These are phyloP conservation scores for Scheffersomyces ergatensis DNA, from an alignment of 805 yeast genomes.

Conservation along the genomic window DNA sequence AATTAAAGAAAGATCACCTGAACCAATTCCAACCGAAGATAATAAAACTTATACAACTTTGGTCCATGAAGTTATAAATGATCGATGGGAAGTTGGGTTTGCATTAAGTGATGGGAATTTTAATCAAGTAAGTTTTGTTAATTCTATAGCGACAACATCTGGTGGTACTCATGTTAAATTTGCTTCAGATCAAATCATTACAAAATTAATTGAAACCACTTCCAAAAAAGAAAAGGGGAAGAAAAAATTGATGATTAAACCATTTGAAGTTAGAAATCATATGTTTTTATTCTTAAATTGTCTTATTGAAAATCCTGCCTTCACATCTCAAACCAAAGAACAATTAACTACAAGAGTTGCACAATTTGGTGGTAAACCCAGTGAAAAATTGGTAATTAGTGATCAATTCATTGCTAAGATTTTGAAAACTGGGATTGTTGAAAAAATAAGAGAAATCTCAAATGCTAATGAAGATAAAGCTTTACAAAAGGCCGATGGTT, in stretches of 20 bases:
- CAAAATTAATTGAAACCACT: conserved; percentile 68
- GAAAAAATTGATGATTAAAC: conserved; percentile 69
- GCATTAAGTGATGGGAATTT: conserved; percentile 88
- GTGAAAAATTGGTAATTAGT: conserved; percentile 59
- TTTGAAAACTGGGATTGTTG: conserved; percentile 64
- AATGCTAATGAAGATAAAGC: conserved; percentile 86
- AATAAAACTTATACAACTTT: conserved; percentile 42
- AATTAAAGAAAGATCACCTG: conserved; percentile 50
- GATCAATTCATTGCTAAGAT: conserved; percentile 74
- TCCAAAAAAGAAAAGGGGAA: conserved; percentile 63
- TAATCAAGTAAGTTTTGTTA: conserved; percentile 94
- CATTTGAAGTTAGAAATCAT: conserved; percentile 84
- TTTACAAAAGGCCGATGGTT: conserved; percentile 84
- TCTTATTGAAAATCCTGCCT: conserved; percentile 93
- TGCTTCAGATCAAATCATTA: conserved; percentile 79
- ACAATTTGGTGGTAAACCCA: conserved; percentile 78
- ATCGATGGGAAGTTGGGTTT: conserved; percentile 95
- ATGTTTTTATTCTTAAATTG: conserved; percentile 91
- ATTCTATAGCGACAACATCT: conserved; percentile 93
- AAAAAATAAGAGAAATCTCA: conserved; percentile 79
- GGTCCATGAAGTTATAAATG: conserved; percentile 76
- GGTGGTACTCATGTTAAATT: conserved; percentile 96
- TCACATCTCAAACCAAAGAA: conserved; percentile 96
- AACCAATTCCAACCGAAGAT: conserved; percentile 31
- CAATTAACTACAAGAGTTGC: conserved; percentile 85